A percentile compares a stretch with the other conserved stretches of the same genome.
Evolutionary conservation across 805 yeast species (phyloP).

Genomic region (Starmerella riodocensis): DNA sequence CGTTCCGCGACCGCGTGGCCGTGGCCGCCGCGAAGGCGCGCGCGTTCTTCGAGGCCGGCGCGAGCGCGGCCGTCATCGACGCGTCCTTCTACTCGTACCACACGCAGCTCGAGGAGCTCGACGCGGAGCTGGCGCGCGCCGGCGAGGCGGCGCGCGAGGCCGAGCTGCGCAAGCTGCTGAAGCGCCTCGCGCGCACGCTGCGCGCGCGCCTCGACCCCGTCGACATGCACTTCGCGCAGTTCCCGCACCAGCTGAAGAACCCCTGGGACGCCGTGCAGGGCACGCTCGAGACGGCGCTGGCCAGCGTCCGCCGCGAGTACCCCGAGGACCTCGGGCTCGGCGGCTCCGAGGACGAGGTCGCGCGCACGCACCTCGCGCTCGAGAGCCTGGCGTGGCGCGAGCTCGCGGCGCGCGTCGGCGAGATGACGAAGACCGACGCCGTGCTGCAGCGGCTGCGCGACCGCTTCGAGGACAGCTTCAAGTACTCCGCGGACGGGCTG

Average conservation of each 20-base stretch:
- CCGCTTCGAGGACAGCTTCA: slow-evolving; percentile 66
- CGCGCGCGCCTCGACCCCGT: slow-evolving; percentile 27
- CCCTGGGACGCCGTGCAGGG: slow-evolving; percentile 56
- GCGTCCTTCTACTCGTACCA: slow-evolving; percentile 18
- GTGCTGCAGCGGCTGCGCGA: slow-evolving; percentile 57
- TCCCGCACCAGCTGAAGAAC: slow-evolving; percentile 35
- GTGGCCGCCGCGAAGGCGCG: slow-evolving; percentile 20
- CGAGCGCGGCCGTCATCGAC: slow-evolving; percentile 30
- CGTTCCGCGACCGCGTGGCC: slow-evolving; percentile 25
- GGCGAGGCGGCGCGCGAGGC: slow-evolving; percentile 24
- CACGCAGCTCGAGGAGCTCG: slow-evolving; percentile 22
- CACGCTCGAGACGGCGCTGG: slow-evolving; percentile 32
- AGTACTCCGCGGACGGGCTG: slow-evolving; percentile 68
- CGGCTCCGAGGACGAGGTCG: slow-evolving; percentile 33
- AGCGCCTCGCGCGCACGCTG: slow-evolving; percentile 29
- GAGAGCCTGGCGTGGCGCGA: slow-evolving; percentile 50
- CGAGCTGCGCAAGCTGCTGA: slow-evolving; percentile 29
- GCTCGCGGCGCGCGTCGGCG: slow-evolving; percentile 46
- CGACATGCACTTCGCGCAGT: slow-evolving; percentile 21
- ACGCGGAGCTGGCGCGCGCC: slow-evolving; percentile 28
- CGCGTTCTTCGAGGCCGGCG: slow-evolving; percentile 25
- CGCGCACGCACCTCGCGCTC: slow-evolving; percentile 33
- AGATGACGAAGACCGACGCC: slow-evolving; percentile 51
- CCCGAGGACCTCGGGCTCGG: slow-evolving; percentile 47
- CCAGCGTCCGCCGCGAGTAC: slow-evolving; percentile 26